Evolutionary conservation across 2,329 filamentous ascomycete genomes (phyloP).

Genomic region (Parastagonospora nodorum): DNA sequence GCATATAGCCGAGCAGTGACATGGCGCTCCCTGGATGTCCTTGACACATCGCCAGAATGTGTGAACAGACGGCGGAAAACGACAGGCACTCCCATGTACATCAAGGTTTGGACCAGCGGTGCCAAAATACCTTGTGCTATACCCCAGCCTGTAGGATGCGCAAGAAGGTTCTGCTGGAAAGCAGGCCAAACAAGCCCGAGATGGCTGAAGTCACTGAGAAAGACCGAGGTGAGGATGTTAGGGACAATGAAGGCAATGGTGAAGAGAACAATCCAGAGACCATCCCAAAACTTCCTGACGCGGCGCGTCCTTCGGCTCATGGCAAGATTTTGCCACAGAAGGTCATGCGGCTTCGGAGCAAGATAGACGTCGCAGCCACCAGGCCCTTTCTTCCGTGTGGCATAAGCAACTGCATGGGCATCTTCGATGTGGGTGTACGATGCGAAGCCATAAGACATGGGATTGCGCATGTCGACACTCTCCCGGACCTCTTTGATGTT

Average conservation of each 20-base stretch:
- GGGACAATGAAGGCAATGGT: constrained; percentile 86
- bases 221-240: constrained; percentile 92
- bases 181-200: constrained; percentile 78
- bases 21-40: constrained; percentile 84
- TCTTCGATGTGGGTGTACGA: constrained; percentile 87
- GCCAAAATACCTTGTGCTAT: constrained; percentile 90
- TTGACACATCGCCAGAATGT: constrained; percentile 84
- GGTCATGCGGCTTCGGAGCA: constrained; percentile 84
- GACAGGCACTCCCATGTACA: constrained; percentile 85
- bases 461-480: constrained; percentile 84
- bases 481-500: constrained; percentile 83
- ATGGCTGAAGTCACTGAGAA: constrained; percentile 84
- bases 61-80: constrained; percentile 87
- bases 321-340: constrained; percentile 93
- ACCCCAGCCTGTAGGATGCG: constrained; percentile 74
- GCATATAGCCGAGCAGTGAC: constrained; percentile 87
- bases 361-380: constrained; percentile 75
- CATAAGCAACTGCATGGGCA: constrained; percentile 81
- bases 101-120: constrained; percentile 80
- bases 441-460: constrained; percentile 90
- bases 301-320: constrained; percentile 70
- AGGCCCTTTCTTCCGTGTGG: constrained; percentile 77
- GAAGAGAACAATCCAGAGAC: constrained; percentile 78
- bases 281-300: constrained; percentile 77
- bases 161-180: constrained; percentile 70